Evolutionary conservation across 2,329 filamentous ascomycete species (phyloP).

Genomic region (Hymenoscyphus albidus): DNA sequence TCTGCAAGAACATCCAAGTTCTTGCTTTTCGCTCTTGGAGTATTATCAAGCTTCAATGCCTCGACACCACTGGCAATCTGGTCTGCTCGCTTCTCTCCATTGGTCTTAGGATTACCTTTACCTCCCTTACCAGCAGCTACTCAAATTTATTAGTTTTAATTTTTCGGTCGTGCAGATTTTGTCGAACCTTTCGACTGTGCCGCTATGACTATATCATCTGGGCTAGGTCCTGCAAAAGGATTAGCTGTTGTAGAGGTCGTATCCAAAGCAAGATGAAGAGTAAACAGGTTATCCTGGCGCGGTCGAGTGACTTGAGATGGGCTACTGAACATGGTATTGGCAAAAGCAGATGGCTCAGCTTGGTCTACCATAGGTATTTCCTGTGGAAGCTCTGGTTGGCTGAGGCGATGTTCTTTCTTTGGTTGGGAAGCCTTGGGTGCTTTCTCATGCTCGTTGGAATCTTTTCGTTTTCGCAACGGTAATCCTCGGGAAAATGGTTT

Average conservation of each 20-base stretch:
- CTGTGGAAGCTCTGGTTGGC: conserved; percentile 11
- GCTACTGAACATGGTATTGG: conserved; percentile 42
- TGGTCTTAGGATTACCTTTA: conserved; percentile 38
- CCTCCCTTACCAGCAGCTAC: conserved; percentile 41
- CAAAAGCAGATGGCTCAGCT: conserved; percentile 39
- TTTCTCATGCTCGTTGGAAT: conserved; percentile 34
- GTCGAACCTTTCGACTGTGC: conserved; percentile 86
- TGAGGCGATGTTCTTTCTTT: conserved; percentile 13
- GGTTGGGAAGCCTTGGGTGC: conserved; percentile 17
- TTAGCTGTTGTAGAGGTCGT: conserved; percentile 44
- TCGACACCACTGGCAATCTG: conserved; percentile 46
- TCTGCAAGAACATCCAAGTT: conserved; percentile 82
- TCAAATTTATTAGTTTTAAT: conserved; percentile 37
- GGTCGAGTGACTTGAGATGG: conserved; percentile 16
- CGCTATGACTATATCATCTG: conserved; percentile 82
- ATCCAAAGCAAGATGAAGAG: conserved; percentile 39
- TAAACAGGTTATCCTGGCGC: conserved; percentile 30
- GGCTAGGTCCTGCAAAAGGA: conserved; percentile 81
- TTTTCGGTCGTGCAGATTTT: conserved; percentile 30
- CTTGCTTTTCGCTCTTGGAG: conserved; percentile 62
- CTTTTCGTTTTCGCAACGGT: conserved; percentile 33
- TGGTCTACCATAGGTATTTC: conserved; percentile 25
- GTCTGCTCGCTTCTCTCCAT: conserved; percentile 40
- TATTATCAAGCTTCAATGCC: conserved; percentile 46
- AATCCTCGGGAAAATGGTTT: conserved; percentile 25